Conservation (phyloP, 2,329 filamentous ascomycete species). For the Cadophora sp. region DNA sequence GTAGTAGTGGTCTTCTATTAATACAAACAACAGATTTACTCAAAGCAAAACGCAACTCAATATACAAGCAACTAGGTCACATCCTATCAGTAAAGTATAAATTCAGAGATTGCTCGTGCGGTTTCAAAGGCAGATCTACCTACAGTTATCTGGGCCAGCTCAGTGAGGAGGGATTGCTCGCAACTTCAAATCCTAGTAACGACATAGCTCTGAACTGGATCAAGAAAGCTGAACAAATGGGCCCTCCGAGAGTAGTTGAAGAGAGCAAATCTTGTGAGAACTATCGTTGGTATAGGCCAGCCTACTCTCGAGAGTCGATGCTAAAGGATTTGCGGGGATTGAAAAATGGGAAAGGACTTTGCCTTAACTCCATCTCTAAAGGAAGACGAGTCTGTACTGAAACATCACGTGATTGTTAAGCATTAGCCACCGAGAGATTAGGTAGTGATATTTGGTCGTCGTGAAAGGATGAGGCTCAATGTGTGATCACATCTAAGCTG, state of each 20-base stretch:
- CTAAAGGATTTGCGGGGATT: conserved; percentile 1
- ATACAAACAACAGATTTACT: background rate
- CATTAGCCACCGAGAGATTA: no score
- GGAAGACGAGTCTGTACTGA: background rate
- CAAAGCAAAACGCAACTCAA: background rate
- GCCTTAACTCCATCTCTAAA: background rate
- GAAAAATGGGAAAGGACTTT: background rate
- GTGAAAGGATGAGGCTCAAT: no score
- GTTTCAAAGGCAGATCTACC: background rate
- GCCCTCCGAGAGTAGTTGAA: background rate
- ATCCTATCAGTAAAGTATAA: conserved; percentile 4
- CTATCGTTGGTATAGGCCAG: conserved; percentile 3
- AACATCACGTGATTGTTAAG: background rate
- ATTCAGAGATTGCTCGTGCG: background rate
- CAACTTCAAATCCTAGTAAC: background rate
- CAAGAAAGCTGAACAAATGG: conserved; percentile 5
- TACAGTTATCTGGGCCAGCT: conserved; percentile 1
- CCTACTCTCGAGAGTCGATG: background rate
- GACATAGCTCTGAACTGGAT: background rate
- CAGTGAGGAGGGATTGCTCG: background rate
- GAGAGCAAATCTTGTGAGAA: background rate
- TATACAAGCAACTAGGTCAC: conserved; percentile 1
- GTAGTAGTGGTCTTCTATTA: background rate
- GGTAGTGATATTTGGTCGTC: no score
- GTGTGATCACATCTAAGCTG: no score